Evolutionary conservation across 2,329 filamentous ascomycete species (phyloP).

Genomic region (Ascochyta clinopodiicola): DNA sequence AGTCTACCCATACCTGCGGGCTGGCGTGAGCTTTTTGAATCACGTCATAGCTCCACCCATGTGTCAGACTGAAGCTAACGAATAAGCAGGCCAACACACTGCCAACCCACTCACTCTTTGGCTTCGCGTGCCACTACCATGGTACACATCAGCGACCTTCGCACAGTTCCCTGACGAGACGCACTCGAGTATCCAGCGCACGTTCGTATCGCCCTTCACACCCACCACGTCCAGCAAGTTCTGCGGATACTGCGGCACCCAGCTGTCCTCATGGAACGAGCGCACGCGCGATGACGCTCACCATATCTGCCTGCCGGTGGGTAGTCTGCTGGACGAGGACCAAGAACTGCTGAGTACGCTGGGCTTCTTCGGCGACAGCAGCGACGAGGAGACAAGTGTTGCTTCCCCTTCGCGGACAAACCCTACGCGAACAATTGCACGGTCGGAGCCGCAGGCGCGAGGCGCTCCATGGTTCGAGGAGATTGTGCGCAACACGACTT

Average conservation of each 20-base stretch:
- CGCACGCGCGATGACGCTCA: conserved; percentile 72
- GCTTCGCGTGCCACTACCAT: conserved; percentile 80
- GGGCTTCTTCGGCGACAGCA: conserved; percentile 63
- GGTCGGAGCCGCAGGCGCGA: conserved; percentile 40
- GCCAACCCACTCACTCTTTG: conserved; percentile 79
- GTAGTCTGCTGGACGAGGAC: conserved; percentile 74
- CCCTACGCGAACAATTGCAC: conserved; percentile 20
- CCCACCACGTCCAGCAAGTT: conserved; percentile 68
- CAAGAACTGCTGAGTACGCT: conserved; percentile 75
- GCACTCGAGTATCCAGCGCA: conserved; percentile 53
- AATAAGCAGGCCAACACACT: conserved; percentile 63
- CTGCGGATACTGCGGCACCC: conserved; percentile 90
- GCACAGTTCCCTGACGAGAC: conserved; percentile 80
- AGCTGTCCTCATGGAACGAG: conserved; percentile 84
- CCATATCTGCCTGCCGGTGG: conserved; percentile 82
- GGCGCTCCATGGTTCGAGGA: conserved; percentile 86
- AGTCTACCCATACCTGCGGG: neutral
- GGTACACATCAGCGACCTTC: conserved; percentile 78
- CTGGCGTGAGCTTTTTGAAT: conserved; percentile 1
- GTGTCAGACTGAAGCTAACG: conserved; percentile 9
- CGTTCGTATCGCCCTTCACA: conserved; percentile 49
- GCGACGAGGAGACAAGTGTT: conserved; percentile 33
- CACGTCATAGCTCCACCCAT: conserved; percentile 20
- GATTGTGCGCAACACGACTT: conserved; percentile 75
- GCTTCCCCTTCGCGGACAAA: conserved; percentile 21